Conservation (phyloP, 164 flowering plant species). For the Tetrastigma voinierianum region DNA sequence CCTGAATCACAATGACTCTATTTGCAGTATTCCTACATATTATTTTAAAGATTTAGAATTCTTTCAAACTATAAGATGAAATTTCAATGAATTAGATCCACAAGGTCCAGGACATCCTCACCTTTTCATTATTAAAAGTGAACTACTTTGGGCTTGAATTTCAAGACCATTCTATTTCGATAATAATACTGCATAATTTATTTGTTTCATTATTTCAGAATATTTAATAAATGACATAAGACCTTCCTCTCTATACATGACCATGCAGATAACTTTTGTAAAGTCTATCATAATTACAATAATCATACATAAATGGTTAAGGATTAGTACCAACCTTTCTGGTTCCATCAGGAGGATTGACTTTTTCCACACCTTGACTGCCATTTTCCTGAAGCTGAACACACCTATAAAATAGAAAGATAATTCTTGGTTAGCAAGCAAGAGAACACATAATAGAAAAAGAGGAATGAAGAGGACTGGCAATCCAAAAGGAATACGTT, state of each 20-base stretch:
- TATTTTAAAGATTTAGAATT: no score
- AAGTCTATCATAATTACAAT: no score
- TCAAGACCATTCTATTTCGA: no score
- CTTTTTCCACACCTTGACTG: constrained; percentile 18
- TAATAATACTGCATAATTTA: neutral
- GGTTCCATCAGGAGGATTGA: constrained; percentile 21
- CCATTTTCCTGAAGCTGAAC: constrained; percentile 29
- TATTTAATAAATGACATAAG: neutral
- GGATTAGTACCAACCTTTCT: constrained; percentile 39
- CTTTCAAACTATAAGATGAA: no score
- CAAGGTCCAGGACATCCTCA: no score
- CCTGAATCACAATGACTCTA: no score
- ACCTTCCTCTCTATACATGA: neutral
- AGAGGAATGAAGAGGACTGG: neutral
- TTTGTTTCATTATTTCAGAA: neutral
- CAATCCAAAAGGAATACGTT: neutral
- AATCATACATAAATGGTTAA: neutral
- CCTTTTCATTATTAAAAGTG: no score
- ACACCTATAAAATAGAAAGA: constrained; percentile 26
- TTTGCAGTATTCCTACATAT: no score
- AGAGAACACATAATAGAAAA: neutral
- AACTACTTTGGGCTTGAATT: no score
- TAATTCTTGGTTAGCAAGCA: neutral
- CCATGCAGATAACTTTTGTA: neutral
- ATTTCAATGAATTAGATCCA: no score